These are phyloP conservation scores for Candida adriatica DNA, from an alignment of 805 yeast species.

Conservation along the genomic window DNA sequence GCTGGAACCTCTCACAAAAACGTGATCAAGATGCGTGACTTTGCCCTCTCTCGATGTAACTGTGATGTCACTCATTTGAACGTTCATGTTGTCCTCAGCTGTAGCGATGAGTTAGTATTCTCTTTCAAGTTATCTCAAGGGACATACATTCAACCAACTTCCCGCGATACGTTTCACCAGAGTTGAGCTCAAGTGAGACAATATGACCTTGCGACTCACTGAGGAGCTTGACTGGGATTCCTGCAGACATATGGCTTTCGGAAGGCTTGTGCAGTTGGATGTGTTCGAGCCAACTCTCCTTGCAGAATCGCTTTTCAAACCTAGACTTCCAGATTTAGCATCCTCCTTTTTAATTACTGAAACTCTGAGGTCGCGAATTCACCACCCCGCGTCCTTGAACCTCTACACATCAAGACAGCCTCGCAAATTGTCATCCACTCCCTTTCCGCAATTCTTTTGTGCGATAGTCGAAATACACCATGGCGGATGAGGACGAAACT, in stretches of 20 bases:
- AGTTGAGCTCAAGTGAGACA: slow-evolving; percentile 71
- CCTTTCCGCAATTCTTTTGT: too few relatives aligned
- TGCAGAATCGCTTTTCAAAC: too few relatives aligned
- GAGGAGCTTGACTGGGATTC: slow-evolving; percentile 79
- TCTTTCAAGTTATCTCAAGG: neutral
- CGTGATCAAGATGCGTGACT: slow-evolving; percentile 71
- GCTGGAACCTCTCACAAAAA: slow-evolving; percentile 88
- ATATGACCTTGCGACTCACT: slow-evolving; percentile 89
- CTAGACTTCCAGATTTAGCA: neutral
- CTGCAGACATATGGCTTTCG: slow-evolving; percentile 31
- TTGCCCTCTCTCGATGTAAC: slow-evolving; percentile 73
- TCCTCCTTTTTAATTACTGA: neutral
- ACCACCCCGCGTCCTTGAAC: too few relatives aligned
- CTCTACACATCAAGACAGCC: too few relatives aligned
- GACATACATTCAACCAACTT: slow-evolving; percentile 58
- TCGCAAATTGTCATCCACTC: too few relatives aligned
- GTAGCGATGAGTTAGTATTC: slow-evolving; percentile 6
- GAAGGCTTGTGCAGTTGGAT: neutral
- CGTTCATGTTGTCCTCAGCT: slow-evolving; percentile 87
- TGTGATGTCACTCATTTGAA: slow-evolving; percentile 74
- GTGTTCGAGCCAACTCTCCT: too few relatives aligned
- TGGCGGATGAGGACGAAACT: slow-evolving; percentile 12
- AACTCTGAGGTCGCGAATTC: neutral
- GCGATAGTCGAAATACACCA: slow-evolving; percentile 1
- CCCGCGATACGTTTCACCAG: slow-evolving; percentile 87